Percentiles rank a stretch among this genome's conserved stretches.
Conservation (phyloP, 768 basidiomycete species). For the Lactarius hatsudake region DNA sequence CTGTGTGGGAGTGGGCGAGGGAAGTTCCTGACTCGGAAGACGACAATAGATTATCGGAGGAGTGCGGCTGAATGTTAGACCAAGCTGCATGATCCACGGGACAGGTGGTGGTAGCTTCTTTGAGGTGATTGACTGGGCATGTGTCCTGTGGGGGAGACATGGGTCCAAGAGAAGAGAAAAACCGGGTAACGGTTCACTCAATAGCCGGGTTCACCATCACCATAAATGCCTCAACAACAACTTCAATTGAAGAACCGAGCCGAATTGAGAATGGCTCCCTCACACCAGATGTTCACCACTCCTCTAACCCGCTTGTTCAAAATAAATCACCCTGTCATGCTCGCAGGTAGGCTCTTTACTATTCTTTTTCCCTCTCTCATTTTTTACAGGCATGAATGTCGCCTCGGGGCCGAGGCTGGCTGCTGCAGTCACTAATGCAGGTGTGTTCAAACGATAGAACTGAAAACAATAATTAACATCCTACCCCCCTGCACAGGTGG, state of each 20-base stretch:
- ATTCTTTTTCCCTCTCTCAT: constrained; percentile 1
- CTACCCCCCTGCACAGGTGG: constrained; percentile 44
- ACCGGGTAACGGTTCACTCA: neutral
- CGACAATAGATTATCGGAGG: constrained; percentile 23
- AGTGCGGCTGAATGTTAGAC: constrained; percentile 29
- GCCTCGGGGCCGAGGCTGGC: constrained; percentile 83
- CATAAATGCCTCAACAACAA: neutral
- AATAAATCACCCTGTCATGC: constrained; percentile 81
- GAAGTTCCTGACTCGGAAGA: neutral
- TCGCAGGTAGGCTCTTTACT: constrained; percentile 50
- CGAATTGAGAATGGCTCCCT: constrained; percentile 59
- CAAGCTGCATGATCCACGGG: constrained; percentile 36
- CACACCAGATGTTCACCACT: constrained; percentile 61
- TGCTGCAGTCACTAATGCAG: constrained; percentile 89
- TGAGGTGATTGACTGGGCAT: constrained; percentile 21
- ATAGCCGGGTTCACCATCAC: neutral
- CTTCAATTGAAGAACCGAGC: neutral
- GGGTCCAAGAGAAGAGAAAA: neutral
- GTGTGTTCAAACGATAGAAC: constrained; percentile 33
- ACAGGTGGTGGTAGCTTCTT: constrained; percentile 29
- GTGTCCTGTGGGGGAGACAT: constrained; percentile 13
- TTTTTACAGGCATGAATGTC: constrained; percentile 65
- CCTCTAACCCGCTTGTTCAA: constrained; percentile 73
- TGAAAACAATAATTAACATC: neutral
- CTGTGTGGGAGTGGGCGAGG: constrained; percentile 19